phyloP scores from a whole-genome alignment of 2,329 filamentous ascomycete species.

The Penicillium decumbens region DNA sequence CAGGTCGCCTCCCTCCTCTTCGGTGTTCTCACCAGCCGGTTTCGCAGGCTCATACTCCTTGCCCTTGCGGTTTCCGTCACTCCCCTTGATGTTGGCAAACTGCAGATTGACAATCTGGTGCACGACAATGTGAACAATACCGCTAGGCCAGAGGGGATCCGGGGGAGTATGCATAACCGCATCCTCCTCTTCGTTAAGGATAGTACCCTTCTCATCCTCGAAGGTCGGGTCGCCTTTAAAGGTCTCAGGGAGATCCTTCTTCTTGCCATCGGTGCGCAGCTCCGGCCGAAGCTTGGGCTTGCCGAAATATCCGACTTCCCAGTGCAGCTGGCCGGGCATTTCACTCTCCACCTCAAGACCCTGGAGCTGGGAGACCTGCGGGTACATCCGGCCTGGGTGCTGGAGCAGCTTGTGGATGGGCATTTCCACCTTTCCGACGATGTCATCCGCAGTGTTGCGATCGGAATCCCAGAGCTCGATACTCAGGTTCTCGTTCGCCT shows the following conservation, averaged over 20 bases:
- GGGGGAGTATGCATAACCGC: constrained; percentile 85
- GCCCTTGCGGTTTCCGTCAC: constrained; percentile 72
- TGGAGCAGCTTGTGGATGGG: constrained; percentile 94
- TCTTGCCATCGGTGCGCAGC: constrained; percentile 79
- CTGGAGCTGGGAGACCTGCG: constrained; percentile 74
- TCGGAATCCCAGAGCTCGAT: constrained; percentile 97
- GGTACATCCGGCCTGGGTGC: constrained; percentile 88
- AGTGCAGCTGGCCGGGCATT: constrained; percentile 91
- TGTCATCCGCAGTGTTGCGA: constrained; percentile 83
- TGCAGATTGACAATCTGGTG: constrained; percentile 96
- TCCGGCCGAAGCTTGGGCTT: constrained; percentile 84
- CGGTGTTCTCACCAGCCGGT: constrained; percentile 75
- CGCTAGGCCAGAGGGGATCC: constrained; percentile 93
- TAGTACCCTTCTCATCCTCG: constrained; percentile 79
- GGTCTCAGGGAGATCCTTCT: constrained; percentile 67
- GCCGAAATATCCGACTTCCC: constrained; percentile 93
- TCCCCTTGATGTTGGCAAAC: constrained; percentile 85
- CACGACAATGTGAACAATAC: constrained; percentile 77
- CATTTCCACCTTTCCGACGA: constrained; percentile 89
- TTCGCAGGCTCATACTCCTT: constrained; percentile 86
- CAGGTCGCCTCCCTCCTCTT: constrained; percentile 73
- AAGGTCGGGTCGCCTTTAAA: constrained; percentile 70
- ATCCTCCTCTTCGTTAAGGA: constrained; percentile 71
- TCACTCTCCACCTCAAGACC: constrained; percentile 77
- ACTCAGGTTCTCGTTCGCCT: constrained; percentile 86